A percentile compares a stretch with the other conserved stretches of the same genome.
These are phyloP conservation scores for Colletotrichum sublineola DNA, from an alignment of 2,329 filamentous ascomycete genomes.

Conservation along the genomic window DNA sequence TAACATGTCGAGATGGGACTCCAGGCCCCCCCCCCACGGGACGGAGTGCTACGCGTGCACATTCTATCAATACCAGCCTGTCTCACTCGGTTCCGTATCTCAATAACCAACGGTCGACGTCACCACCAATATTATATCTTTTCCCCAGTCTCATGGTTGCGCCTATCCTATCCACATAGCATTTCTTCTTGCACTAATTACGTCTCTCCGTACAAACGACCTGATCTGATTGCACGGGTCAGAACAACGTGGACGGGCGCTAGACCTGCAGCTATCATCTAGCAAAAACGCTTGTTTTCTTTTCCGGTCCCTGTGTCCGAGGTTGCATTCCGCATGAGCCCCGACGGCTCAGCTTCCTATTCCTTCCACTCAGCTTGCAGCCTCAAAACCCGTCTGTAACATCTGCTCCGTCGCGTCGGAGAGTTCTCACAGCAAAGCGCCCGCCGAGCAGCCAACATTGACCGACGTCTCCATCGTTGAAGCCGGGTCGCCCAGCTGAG, in stretches of 20 bases:
- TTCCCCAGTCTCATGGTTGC: constrained; percentile 17
- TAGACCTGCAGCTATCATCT: background rate
- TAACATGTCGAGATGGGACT: constrained; percentile 13
- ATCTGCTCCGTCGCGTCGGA: constrained; percentile 12
- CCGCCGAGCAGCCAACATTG: too few relatives aligned
- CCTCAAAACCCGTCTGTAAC: constrained; percentile 38
- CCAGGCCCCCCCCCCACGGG: background rate
- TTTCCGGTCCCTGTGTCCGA: background rate
- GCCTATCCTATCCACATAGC: too few relatives aligned
- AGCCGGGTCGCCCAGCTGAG: background rate
- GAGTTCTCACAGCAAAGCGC: constrained; percentile 3
- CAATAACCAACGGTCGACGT: constrained; percentile 27
- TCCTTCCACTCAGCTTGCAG: background rate
- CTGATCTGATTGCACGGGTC: constrained; percentile 5
- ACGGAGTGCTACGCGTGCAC: background rate
- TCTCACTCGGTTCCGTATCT: background rate
- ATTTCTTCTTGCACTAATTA: background rate
- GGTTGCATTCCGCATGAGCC: background rate
- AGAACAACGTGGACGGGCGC: background rate
- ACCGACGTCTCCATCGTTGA: background rate
- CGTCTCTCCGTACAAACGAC: background rate
- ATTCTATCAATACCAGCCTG: too few relatives aligned
- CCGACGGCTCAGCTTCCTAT: background rate
- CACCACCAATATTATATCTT: constrained; percentile 1
- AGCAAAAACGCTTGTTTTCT: background rate